Evolutionary conservation across 768 basidiomycete genomes (phyloP).

Genomic region (Mycena vulgaris): DNA sequence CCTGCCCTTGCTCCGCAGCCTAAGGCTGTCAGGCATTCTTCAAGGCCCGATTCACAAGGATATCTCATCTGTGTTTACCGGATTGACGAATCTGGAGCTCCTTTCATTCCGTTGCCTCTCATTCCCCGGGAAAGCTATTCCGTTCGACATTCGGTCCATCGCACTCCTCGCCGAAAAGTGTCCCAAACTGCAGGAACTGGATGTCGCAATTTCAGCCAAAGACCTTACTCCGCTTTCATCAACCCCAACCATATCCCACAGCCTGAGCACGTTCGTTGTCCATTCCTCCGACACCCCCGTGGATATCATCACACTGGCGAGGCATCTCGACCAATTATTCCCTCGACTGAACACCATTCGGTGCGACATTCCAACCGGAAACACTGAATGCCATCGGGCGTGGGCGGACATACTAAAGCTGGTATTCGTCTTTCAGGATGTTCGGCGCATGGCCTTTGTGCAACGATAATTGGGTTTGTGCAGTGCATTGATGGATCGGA

Average conservation of each 20-base stretch:
- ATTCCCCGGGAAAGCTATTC: background rate
- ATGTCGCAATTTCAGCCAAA: background rate
- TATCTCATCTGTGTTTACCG: no score
- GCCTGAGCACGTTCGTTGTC: background rate
- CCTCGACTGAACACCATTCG: conserved; percentile 1
- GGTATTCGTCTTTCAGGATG: conserved; percentile 23
- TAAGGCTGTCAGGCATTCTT: no score
- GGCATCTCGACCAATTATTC: conserved; percentile 13
- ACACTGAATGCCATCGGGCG: background rate
- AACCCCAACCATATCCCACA: background rate
- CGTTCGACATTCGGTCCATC: background rate
- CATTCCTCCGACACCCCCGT: background rate
- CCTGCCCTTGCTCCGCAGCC: no score
- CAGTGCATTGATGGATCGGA: no score
- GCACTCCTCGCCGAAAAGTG: background rate
- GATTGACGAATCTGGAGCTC: background rate
- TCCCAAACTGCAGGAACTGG: conserved; percentile 1
- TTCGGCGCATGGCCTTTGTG: background rate
- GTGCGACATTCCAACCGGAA: background rate
- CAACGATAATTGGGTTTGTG: background rate
- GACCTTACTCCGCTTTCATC: background rate
- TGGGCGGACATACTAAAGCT: conserved; percentile 15
- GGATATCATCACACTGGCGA: background rate
- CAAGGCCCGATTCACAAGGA: no score
- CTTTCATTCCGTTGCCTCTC: background rate